Evolutionary conservation across 805 yeast species (phyloP), one percentile per base, ranked within the genome.

Genomic region (Pichia thaimueangensis): DNA sequence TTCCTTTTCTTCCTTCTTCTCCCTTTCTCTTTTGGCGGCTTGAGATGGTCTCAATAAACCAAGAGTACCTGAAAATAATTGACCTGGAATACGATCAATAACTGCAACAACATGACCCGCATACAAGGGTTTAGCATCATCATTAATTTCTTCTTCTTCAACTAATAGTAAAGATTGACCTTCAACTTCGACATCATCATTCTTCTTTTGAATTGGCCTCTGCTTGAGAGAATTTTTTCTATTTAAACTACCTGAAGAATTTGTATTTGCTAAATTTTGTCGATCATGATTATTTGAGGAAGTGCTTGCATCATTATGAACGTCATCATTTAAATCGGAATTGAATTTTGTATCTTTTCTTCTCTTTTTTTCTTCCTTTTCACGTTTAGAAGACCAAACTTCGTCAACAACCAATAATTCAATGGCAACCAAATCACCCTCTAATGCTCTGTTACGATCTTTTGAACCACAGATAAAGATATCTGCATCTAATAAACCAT

Each of bases 101-200:
- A 93, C 96, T 1, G 98, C 98, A 50, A 93, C 97, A 42, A 93
- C 95, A 57, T 93, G 98, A 19, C 98, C 98, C 1, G 97, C 97
- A 56, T 91, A 93, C 40, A 93, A 69, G 6, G 98, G 98, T 60
- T 86, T 89, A 52, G 79, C 79, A 34, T 86, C 95, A 59, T 91
- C 97, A 56, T 82, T 85, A 52, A 91, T 85, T 62, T 89, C 96
- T 59, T 91, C 97, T 59, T 93, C 98, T 63, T 93, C 98, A 13
- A 84, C 93, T 41, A 93, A 69, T 35, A 93, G 68, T 49, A 93
- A 70, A 2, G 95, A 84, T 64, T 93, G 98, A 35, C 98, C 98
- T 64, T 93, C 98, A 32, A 93, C 98, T 65, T 93, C 98, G 20
- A 93, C 96, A 58, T 93, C 98, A 60, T 93, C 98, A 57, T 88